These are phyloP conservation scores for Thamnidium elegans DNA, from an alignment of 192 early-diverging fungal genomes.

Conservation along the genomic window DNA sequence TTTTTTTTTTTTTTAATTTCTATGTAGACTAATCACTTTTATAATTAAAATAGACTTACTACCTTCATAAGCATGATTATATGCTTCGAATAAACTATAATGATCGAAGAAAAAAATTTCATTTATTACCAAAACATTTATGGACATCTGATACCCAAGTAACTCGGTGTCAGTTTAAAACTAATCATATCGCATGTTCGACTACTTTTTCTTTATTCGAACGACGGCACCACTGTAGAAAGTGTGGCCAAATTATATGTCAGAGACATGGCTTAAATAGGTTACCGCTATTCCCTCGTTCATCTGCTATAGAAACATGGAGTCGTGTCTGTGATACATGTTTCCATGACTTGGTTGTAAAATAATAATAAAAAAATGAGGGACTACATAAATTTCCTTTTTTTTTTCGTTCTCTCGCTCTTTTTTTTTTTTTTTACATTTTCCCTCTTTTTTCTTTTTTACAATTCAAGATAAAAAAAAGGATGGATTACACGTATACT, in stretches of 20 bases:
- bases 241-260: slow-evolving; percentile 30
- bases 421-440: not conserved
- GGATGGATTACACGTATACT: slow-evolving; percentile 22
- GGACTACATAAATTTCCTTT: not conserved
- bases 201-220: slow-evolving; percentile 25
- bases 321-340: slow-evolving; percentile 24
- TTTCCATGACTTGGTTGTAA: slow-evolving; percentile 15
- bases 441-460: not conserved
- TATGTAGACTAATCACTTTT: not conserved
- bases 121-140: slow-evolving; percentile 14
- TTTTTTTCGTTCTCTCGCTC: too few relatives aligned
- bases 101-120: slow-evolving; percentile 20
- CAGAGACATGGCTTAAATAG: slow-evolving; percentile 29
- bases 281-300: slow-evolving; percentile 22
- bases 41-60: not conserved
- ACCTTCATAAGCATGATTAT: slow-evolving; percentile 21
- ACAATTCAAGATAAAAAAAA: not conserved
- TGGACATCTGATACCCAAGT: slow-evolving; percentile 23
- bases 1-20: too few relatives aligned
- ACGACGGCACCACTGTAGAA: slow-evolving; percentile 32
- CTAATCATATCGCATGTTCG: slow-evolving; percentile 1
- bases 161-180: slow-evolving; percentile 26
- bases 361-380: not conserved
- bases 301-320: slow-evolving; percentile 9
- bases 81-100: slow-evolving; percentile 14